A percentile compares a stretch with the other conserved stretches of the same genome.
These are phyloP conservation scores for Phytophthora macrochlamydospora DNA, from an alignment of 352 stramenopile genomes.

Conservation along the genomic window DNA sequence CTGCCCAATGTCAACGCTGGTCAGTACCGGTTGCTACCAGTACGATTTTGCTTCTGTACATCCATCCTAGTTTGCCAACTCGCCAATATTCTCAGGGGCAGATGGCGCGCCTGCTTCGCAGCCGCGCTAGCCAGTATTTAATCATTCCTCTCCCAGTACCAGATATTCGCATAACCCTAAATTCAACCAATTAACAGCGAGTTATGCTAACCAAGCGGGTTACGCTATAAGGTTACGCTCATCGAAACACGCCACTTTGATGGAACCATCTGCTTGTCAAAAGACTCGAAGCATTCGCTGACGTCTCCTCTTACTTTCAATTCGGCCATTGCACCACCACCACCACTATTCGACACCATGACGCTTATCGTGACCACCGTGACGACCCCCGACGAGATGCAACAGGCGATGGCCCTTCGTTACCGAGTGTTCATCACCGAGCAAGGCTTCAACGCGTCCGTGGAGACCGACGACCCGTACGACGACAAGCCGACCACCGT, in stretches of 20 bases:
- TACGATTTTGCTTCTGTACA: too few relatives aligned
- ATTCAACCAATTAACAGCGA: too few relatives aligned
- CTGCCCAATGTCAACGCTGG: too few relatives aligned
- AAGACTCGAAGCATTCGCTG: neutral
- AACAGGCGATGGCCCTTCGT: slow-evolving; percentile 50
- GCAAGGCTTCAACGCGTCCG: slow-evolving; percentile 44
- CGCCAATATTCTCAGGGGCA: too few relatives aligned
- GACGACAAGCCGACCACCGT: slow-evolving; percentile 54
- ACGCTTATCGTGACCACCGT: slow-evolving; percentile 45
- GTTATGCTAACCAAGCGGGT: neutral
- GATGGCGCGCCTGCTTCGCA: too few relatives aligned
- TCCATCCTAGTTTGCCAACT: too few relatives aligned
- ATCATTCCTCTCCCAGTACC: neutral
- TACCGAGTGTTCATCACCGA: slow-evolving; percentile 67
- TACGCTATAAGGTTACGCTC: slow-evolving; percentile 7
- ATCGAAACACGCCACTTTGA: slow-evolving; percentile 16
- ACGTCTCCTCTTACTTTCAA: slow-evolving; percentile 15
- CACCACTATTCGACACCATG: slow-evolving; percentile 23
- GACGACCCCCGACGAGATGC: slow-evolving; percentile 46
- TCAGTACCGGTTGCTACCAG: too few relatives aligned
- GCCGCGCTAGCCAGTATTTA: neutral
- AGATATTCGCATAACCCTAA: too few relatives aligned
- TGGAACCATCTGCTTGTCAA: neutral
- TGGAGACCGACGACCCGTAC: slow-evolving; percentile 51
- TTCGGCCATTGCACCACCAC: neutral